phyloP scores from a whole-genome alignment of 2,329 filamentous ascomycete genomes.

The Thelonectria discophora region DNA sequence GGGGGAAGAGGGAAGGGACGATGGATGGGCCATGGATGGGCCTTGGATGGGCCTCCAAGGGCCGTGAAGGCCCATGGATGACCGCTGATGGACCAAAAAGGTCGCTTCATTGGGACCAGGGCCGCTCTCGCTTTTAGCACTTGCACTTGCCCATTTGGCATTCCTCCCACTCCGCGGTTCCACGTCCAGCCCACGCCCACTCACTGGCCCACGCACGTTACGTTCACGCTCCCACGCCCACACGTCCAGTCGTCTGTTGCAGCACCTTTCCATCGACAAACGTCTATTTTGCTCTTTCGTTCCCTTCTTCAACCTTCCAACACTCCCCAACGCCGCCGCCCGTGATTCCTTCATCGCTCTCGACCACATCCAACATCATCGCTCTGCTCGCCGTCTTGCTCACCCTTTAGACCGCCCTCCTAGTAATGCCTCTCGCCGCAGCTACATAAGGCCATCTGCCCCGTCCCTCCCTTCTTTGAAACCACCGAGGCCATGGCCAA shows the following conservation, averaged over 20 bases:
- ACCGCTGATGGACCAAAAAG: too few species aligned
- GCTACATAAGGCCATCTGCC: slow-evolving; percentile 39
- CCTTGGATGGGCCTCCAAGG: neutral
- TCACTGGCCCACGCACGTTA: slow-evolving; percentile 26
- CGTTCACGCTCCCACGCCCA: slow-evolving; percentile 29
- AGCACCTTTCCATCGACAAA: slow-evolving; percentile 32
- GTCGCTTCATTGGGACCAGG: slow-evolving; percentile 14
- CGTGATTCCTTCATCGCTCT: neutral
- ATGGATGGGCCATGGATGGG: slow-evolving; percentile 19
- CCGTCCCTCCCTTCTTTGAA: slow-evolving; percentile 26
- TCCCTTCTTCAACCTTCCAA: slow-evolving; percentile 15
- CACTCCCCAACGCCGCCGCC: slow-evolving; percentile 3
- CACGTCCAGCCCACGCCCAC: slow-evolving; percentile 22
- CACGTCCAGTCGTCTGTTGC: slow-evolving; percentile 35
- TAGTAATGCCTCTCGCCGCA: slow-evolving; percentile 41
- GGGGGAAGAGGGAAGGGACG: slow-evolving; percentile 37
- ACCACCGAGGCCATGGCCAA: slow-evolving; percentile 40
- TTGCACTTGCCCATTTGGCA: slow-evolving; percentile 39
- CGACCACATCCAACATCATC: neutral
- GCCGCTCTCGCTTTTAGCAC: slow-evolving; percentile 42
- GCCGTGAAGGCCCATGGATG: neutral
- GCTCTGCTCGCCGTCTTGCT: slow-evolving; percentile 13
- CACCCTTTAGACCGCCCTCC: slow-evolving; percentile 30
- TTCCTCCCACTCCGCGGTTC: slow-evolving; percentile 37
- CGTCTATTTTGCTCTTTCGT: slow-evolving; percentile 29